Percentiles rank a stretch among this genome's conserved stretches.
Evolutionary conservation across 2,329 filamentous ascomycete genomes (phyloP).

Genomic region (Aureobasidium sp.): DNA sequence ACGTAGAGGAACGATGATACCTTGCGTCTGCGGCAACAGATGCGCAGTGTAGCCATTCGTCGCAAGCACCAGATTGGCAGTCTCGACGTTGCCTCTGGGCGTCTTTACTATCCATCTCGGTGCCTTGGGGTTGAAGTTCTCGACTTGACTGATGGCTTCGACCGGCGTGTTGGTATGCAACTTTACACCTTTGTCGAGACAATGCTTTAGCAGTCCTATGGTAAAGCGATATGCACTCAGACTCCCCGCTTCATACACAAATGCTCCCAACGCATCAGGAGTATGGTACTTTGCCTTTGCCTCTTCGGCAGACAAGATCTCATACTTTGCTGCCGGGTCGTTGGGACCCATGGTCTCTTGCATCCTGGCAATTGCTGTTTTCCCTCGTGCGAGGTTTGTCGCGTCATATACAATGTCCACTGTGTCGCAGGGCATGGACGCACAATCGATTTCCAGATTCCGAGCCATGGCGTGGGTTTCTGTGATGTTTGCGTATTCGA

Average conservation of each 20-base stretch:
- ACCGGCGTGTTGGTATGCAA: conserved; percentile 49
- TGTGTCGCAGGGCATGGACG: conserved; percentile 46
- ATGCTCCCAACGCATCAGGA: conserved; percentile 36
- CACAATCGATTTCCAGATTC: conserved; percentile 43
- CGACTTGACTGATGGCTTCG: neutral
- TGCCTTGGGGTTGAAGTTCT: conserved; percentile 6
- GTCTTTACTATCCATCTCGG: conserved; percentile 21
- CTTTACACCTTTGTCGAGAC: conserved; percentile 40
- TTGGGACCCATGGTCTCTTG: conserved; percentile 38
- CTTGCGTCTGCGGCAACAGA: conserved; percentile 21
- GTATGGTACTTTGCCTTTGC: conserved; percentile 35
- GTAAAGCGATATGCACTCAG: conserved; percentile 36
- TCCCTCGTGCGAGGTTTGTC: conserved; percentile 34
- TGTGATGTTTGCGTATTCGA: conserved; percentile 41
- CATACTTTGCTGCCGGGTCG: conserved; percentile 39
- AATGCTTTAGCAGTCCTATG: conserved; percentile 41
- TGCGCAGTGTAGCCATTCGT: conserved; percentile 27
- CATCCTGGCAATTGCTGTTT: conserved; percentile 40
- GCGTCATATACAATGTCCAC: conserved; percentile 53
- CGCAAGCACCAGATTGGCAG: conserved; percentile 24
- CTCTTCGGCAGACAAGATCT: conserved; percentile 38
- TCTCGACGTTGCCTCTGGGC: conserved; percentile 23
- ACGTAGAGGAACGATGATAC: conserved; percentile 34
- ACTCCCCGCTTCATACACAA: conserved; percentile 42
- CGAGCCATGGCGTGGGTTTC: conserved; percentile 50